Evolutionary conservation across 2,329 filamentous ascomycete genomes (phyloP), one percentile per base, ranked within the genome.

Genomic region (Cercospora nicotianae): DNA sequence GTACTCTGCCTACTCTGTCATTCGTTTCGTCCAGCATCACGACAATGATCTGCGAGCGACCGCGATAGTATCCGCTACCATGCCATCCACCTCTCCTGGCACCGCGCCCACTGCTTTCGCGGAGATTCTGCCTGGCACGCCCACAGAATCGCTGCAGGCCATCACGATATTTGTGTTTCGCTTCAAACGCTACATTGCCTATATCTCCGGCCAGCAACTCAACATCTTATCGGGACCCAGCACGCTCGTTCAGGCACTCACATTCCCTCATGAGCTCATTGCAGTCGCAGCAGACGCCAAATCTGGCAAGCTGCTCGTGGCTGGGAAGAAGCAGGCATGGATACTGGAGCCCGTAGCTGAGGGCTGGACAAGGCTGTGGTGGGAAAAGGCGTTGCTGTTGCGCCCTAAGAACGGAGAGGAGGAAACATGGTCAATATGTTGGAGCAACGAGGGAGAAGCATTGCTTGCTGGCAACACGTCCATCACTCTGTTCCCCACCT

Each of bases 201-300:
- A 98, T 81, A 91, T 97, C 72, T 95, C 92, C 68, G 94, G 94
- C 75, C 91, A 90, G 80, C 92, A 92, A 69, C 87, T 98, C 72
- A 88, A 95, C 63, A 90, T 99, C 75, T 88, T 98, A 73, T 87
- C 88, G 76, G 90, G 89, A 61, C 87, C 91, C 63, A 85, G 90
- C 69, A 87, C 87, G 64, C 87, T 97, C 70, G 81, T 97, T 36
- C 95, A 99, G 80, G 97, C 94, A 3, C 90, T 96, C 73, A 55
- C 69, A 2, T 77, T 77, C 57, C 83, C 85, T 51, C 79, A 83
- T 16, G 84, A 88, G 26, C 84, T 98, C 30, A 87, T 93, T 71
- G 91, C 93, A 30, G 87, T 98, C 71, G 87, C 88, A 31, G 87
- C 98, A 70, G 92, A 98, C 76, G 91, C 96, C 77, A 82, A 84